Conservation (phyloP, 1,284 basidiomycete species). For the Puccinia horiana region DNA sequence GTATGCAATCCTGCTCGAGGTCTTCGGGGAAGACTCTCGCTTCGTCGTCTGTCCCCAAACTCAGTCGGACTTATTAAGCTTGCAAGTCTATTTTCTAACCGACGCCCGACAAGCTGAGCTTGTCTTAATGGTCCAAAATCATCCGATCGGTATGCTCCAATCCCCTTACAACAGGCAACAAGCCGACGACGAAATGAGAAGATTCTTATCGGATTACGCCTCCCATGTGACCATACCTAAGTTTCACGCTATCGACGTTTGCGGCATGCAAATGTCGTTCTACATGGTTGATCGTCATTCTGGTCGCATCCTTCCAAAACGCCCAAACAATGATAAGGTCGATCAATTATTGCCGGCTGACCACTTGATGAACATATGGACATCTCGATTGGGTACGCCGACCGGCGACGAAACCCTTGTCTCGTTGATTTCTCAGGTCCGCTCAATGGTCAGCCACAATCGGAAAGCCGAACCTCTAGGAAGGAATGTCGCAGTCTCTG, state of each 20-base stretch:
- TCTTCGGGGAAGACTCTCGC: constrained; percentile 18
- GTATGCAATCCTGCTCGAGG: constrained; percentile 17
- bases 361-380: constrained; percentile 32
- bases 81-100: constrained; percentile 14
- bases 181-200: constrained; percentile 30
- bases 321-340: background rate
- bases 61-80: background rate
- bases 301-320: constrained; percentile 27
- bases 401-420: constrained; percentile 23
- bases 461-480: background rate
- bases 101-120: background rate
- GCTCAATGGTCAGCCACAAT: constrained; percentile 17
- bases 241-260: constrained; percentile 34
- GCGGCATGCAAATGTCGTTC: constrained; percentile 24
- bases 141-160: background rate
- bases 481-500: background rate
- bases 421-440: constrained; percentile 25
- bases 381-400: constrained; percentile 18
- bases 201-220: constrained; percentile 6
- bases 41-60: constrained; percentile 14
- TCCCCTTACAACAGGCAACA: constrained; percentile 30
- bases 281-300: constrained; percentile 35
- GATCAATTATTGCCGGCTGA: constrained; percentile 21
- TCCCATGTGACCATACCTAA: constrained; percentile 14
- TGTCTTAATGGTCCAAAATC: constrained; percentile 22